Conservation (phyloP, 257 asterid species). For the Dorcoceras hygrometricum region DNA sequence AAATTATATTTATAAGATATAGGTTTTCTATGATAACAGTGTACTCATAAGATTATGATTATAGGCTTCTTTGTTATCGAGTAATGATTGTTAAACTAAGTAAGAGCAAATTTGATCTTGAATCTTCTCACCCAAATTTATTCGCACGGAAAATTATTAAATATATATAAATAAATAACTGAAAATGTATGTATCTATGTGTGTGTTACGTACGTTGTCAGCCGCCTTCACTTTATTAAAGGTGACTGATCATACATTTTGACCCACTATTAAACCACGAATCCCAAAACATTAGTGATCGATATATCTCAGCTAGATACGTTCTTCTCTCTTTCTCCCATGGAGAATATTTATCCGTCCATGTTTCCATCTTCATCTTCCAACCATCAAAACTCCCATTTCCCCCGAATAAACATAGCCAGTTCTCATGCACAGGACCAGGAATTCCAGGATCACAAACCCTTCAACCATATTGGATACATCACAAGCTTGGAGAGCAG, state of each 20-base stretch:
- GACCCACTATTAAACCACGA: background rate
- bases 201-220: no score
- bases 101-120: no score
- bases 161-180: no score
- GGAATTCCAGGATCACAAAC: conserved; percentile 20
- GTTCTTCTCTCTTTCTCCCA: background rate
- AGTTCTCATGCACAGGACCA: background rate
- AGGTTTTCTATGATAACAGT: no score
- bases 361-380: background rate
- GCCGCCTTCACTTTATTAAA: background rate
- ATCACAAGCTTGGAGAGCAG: background rate
- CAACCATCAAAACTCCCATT: background rate
- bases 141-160: no score
- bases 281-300: background rate
- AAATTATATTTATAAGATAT: no score
- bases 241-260: background rate
- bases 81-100: no score
- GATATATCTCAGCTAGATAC: no score
- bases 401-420: background rate
- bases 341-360: background rate
- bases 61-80: no score
- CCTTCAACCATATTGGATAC: conserved; percentile 7
- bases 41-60: no score
- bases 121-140: no score
- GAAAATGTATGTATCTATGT: no score